Conservation (phyloP, 257 asterid species). For the Eustoma russellianum region DNA sequence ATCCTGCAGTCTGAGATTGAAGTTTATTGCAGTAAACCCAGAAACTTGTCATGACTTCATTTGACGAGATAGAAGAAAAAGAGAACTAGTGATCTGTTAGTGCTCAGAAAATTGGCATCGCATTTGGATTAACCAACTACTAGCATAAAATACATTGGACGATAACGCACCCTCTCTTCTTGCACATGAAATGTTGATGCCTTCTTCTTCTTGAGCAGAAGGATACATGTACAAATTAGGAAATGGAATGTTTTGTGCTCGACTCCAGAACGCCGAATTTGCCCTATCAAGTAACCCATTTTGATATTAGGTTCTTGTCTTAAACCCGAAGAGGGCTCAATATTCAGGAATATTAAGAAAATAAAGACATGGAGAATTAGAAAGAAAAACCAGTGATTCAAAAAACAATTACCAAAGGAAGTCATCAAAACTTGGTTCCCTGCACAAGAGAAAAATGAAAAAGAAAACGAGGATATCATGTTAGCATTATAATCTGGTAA, state of each 20-base stretch:
- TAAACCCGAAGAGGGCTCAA: not conserved
- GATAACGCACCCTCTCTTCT: slow-evolving; percentile 16
- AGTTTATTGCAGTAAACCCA: not conserved
- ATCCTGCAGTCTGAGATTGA: slow-evolving; percentile 9
- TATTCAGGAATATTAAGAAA: slow-evolving; percentile 1
- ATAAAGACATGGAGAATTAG: slow-evolving; percentile 2
- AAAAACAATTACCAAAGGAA: slow-evolving; percentile 68
- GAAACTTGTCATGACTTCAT: not conserved
- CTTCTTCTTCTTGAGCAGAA: slow-evolving; percentile 30
- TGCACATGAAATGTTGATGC: slow-evolving; percentile 7
- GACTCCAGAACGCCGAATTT: slow-evolving; percentile 90
- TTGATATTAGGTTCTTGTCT: slow-evolving; percentile 19
- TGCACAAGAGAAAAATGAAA: slow-evolving; percentile 46
- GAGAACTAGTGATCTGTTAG: not conserved
- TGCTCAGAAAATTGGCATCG: slow-evolving; percentile 6
- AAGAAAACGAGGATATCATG: not conserved
- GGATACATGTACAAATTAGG: slow-evolving; percentile 50
- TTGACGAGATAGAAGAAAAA: slow-evolving; percentile 3
- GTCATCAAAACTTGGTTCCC: slow-evolving; percentile 76
- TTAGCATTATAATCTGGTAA: not conserved
- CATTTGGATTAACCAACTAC: slow-evolving; percentile 26
- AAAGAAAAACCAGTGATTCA: slow-evolving; percentile 4
- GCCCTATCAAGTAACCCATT: slow-evolving; percentile 54
- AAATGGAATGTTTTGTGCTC: slow-evolving; percentile 85
- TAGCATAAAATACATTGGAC: slow-evolving; percentile 22